Evolutionary conservation across 1,284 basidiomycete species (phyloP).

Genomic region (Porodaedalea pini): DNA sequence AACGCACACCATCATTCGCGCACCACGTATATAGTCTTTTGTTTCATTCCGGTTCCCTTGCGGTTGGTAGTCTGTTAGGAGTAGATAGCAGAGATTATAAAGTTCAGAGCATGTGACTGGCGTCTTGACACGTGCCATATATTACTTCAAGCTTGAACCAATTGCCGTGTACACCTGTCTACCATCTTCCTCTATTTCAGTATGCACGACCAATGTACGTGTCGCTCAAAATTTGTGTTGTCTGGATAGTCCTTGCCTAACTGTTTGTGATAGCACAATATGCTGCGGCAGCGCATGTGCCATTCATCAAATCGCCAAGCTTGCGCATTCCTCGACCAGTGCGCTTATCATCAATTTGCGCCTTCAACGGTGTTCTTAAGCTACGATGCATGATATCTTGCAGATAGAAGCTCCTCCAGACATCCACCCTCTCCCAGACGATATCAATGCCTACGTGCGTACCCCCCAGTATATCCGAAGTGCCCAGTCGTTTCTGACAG

Average conservation of each 20-base stretch:
- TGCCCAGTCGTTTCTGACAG: background rate
- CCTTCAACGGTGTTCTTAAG: background rate
- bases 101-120: slow-evolving; percentile 1
- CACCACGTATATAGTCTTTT: too few relatives aligned
- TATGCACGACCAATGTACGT: slow-evolving; percentile 8
- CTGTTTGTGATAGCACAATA: slow-evolving; percentile 48
- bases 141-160: too few relatives aligned
- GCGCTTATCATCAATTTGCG: slow-evolving; percentile 26
- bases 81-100: too few relatives aligned
- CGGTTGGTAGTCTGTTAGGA: too few relatives aligned
- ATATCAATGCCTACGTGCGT: slow-evolving; percentile 81
- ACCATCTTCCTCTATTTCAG: background rate
- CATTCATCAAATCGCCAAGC: slow-evolving; percentile 87
- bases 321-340: slow-evolving; percentile 82
- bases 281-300: slow-evolving; percentile 67
- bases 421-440: slow-evolving; percentile 88
- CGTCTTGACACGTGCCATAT: too few relatives aligned
- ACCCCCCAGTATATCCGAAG: background rate
- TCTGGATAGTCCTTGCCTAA: background rate
- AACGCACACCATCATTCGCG: too few relatives aligned
- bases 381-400: background rate
- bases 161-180: too few relatives aligned
- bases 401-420: slow-evolving; percentile 83
- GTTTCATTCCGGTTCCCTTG: too few relatives aligned
- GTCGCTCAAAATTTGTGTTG: background rate